A percentile compares a stretch with the other conserved stretches of the same genome.
Evolutionary conservation across 2,329 filamentous ascomycete genomes (phyloP).

Genomic region (Penicillium janthinellum): DNA sequence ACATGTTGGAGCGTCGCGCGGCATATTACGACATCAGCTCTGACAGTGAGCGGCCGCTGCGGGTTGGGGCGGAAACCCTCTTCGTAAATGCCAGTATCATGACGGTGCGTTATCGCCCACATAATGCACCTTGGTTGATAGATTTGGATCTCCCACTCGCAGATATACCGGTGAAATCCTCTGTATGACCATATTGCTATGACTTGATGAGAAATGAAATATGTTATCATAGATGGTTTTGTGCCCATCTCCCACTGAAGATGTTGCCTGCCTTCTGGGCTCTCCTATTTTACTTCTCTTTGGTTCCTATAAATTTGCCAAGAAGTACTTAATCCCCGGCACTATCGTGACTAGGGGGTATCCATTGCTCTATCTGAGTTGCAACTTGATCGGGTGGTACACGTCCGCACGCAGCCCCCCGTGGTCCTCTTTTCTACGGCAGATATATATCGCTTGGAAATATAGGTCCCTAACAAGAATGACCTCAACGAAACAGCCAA

Average conservation of each 20-base stretch:
- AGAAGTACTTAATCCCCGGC: too few species aligned
- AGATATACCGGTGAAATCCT: background rate
- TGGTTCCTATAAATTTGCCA: too few species aligned
- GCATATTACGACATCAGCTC: constrained; percentile 40
- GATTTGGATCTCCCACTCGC: constrained; percentile 52
- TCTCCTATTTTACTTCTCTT: too few species aligned
- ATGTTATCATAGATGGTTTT: background rate
- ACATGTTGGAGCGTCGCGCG: constrained; percentile 34
- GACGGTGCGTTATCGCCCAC: constrained; percentile 50
- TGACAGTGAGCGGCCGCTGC: constrained; percentile 33
- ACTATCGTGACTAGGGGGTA: too few species aligned
- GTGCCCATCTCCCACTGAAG: background rate
- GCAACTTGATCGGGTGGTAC: too few species aligned
- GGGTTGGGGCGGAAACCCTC: constrained; percentile 54
- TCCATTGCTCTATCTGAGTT: too few species aligned
- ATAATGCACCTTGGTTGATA: constrained; percentile 59
- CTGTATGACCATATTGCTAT: constrained; percentile 3
- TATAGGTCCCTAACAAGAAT: too few species aligned
- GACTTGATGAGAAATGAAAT: constrained; percentile 17
- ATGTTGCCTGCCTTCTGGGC: background rate
- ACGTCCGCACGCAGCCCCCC: too few species aligned
- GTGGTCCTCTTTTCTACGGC: too few species aligned
- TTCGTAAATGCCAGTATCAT: constrained; percentile 63
- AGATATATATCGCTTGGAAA: too few species aligned
- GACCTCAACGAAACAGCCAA: too few species aligned